Conservation (phyloP, 73 alveolate genomes). For the Paramecium biaurelia region DNA sequence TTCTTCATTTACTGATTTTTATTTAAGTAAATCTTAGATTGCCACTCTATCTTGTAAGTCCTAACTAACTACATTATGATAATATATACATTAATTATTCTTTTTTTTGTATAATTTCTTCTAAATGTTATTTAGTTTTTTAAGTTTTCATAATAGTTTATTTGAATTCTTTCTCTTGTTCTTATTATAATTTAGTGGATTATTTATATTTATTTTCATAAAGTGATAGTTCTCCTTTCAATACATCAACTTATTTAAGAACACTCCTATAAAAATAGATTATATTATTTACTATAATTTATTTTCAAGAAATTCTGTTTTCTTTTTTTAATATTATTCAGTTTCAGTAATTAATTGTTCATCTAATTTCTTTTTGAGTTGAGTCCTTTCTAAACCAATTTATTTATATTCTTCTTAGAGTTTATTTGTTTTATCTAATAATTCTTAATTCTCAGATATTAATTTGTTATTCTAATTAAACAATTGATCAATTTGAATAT, state of each 20-base stretch:
- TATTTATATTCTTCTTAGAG: not conserved
- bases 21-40: not conserved
- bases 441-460: not conserved
- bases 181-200: not conserved
- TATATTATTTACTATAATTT: not conserved
- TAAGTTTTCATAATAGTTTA: not conserved
- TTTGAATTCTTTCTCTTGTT: not conserved
- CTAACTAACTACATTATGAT: not conserved
- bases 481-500: not conserved
- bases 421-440: not conserved
- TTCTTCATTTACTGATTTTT: not conserved
- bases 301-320: not conserved
- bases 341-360: not conserved
- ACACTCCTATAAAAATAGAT: not conserved
- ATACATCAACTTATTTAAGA: not conserved
- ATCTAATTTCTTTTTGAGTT: not conserved
- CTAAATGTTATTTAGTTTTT: not conserved
- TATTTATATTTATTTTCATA: not conserved
- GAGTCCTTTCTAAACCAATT: not conserved
- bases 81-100: not conserved
- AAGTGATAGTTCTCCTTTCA: constrained; percentile 28
- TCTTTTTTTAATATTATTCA: not conserved
- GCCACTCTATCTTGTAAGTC: constrained; percentile 27
- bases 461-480: not conserved
- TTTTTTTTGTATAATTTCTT: not conserved